Evolutionary conservation across 805 yeast genomes (phyloP), one percentile per base, ranked within the genome.

Genomic region (Starmera quercuum): DNA sequence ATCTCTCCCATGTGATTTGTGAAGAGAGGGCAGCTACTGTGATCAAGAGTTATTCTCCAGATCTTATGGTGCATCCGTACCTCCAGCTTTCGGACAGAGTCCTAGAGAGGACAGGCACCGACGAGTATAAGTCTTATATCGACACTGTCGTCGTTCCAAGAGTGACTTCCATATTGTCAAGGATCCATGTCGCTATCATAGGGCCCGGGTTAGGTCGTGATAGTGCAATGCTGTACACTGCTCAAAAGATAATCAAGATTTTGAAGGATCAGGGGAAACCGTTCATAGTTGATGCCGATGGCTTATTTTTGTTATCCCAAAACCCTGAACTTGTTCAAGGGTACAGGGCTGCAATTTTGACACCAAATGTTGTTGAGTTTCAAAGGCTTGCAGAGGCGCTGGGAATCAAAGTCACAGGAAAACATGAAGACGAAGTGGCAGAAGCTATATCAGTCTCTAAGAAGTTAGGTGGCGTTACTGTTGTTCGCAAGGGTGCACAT

Each of bases 141-240:
- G 61, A 63, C n/a, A 44, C 50, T 7, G 58, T 60, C 32, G 64
- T 83, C 10, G 42, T 82, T 49, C 75, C 78, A 17, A 74, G 74
- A 47, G 69, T 84, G n/a, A 44, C 53, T 15, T 36, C 62, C 0
- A 49, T 88, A 16, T 58, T 90, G 24, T 65, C 67, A 24, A 60
- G 94, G 30, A 72, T 86, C 38, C 95, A 90, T 49, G 83, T 78
- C 7, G 76, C 87, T 19, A 84, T 92, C 2, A 68, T 90, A 25
- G 97, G 97, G 0, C 97, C 97, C 0, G 98, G 97, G 0, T 70
- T 88, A 38, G 98, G 98, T 0, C 65, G 98, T 31, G 95, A 87
- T 53, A 56, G 58, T 5, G 49, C 71, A 23, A 80, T 86, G 85
- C 56, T 80, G 34, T 63, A 67, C 31, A 69, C 81, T 2, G 66